Base-by-base conservation (phyloP, 2,329 filamentous ascomycete species). In the Claviceps sp. region DNA sequence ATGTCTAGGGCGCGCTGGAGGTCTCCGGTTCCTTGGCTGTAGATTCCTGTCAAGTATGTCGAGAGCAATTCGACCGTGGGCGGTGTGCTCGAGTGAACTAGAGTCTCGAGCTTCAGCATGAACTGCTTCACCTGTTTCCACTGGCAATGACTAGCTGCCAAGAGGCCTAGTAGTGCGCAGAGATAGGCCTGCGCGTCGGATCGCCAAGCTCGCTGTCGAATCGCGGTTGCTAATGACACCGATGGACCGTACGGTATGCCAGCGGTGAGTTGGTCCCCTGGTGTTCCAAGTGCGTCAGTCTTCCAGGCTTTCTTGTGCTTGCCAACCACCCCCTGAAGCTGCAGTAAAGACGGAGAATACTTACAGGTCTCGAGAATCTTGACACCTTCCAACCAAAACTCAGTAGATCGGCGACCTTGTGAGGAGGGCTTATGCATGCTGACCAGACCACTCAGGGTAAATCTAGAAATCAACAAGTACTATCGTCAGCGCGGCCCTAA, bases 1-100 rank as follows among this genome's bases (percentile, higher is more conserved):
- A 83, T 75, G 3, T 71, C 59, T 14, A 89, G 69, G 3, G 91
- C 89, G 2, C 71, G 69, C n/a, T 78, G 70, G 1, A 93, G 73
- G 56, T 88, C 76, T 16, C 88, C 89, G 5, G 76, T 83, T 17
- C 84, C 86, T 69, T 96, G 91, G 50, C 82, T 73, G 58, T 88
- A 85, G 7, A 86, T 77, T 0, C 85, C 90, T 1, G 76, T 73
- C 17, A 95, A 78, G 65, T 96, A 96, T 44, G 79, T 70, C 6
- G 79, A 73, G 45, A 86, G 72, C 37, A 80, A 45, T 36, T 60
- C 60, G 20, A 70, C 53, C 2, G 71, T 72, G 56, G 61, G 69
- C 62, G 70, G 71, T 54, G 60, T 68, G 55, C 63, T 65, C 36
- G 66, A 65, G 45, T 62, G 63, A 47, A 71, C 64, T 37, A 73